These are phyloP conservation scores for Beauveria sp. DNA, from an alignment of 2,329 filamentous ascomycete genomes.

Conservation along the genomic window DNA sequence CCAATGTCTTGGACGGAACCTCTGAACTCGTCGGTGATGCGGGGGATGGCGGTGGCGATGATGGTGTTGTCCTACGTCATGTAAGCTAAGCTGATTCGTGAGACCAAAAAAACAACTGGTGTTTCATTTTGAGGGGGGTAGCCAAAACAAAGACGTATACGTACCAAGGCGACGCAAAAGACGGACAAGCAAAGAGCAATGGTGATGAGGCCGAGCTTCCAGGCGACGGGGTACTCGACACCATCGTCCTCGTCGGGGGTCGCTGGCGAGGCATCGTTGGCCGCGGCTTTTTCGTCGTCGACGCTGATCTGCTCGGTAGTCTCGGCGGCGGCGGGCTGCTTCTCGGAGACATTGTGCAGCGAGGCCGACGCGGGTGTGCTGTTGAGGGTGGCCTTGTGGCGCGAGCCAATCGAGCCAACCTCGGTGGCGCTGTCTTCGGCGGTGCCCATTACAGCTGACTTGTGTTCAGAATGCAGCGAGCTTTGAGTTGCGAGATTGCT, in stretches of 20 bases:
- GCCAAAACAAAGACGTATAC: slow-evolving; percentile 19
- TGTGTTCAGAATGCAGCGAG: too few species aligned
- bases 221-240: slow-evolving; percentile 21
- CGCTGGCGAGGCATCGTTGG: not conserved
- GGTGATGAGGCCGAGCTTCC: slow-evolving; percentile 10
- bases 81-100: not conserved
- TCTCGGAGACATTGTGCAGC: not conserved
- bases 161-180: slow-evolving; percentile 11
- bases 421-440: slow-evolving; percentile 10
- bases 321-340: not conserved
- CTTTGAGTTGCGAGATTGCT: too few species aligned
- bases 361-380: not conserved
- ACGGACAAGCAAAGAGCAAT: slow-evolving; percentile 12
- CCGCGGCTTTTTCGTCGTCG: not conserved
- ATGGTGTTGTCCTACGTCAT: slow-evolving; percentile 26
- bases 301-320: not conserved
- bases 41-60: slow-evolving; percentile 30
- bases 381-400: slow-evolving; percentile 4
- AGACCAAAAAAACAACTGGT: too few species aligned
- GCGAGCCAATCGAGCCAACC: slow-evolving; percentile 8
- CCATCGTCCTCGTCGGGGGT: slow-evolving; percentile 19
- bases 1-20: slow-evolving; percentile 32
- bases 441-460: not conserved
- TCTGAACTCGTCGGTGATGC: slow-evolving; percentile 27
- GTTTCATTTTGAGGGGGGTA: too few species aligned